A percentile compares a stretch with the other conserved stretches of the same genome.
Conservation (phyloP, 1,284 basidiomycete genomes). For the Gastroboletus turbinatus region DNA sequence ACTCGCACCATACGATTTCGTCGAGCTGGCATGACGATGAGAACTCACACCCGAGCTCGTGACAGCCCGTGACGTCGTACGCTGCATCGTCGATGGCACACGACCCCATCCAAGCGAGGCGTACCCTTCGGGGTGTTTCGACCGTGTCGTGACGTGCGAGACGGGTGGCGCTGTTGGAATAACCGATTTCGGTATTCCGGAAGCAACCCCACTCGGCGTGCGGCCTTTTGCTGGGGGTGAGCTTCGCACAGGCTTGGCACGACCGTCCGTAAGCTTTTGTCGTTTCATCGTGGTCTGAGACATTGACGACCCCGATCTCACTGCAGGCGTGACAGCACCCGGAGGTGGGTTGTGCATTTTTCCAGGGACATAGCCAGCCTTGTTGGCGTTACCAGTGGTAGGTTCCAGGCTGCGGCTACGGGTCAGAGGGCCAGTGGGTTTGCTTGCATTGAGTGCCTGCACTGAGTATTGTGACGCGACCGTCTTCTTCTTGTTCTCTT, state of each 20-base stretch:
- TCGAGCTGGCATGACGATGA: constrained; percentile 9
- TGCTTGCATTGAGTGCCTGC: constrained; percentile 43
- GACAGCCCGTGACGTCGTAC: constrained; percentile 26
- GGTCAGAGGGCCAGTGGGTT: constrained; percentile 43
- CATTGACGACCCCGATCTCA: constrained; percentile 49
- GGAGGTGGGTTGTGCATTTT: constrained; percentile 23
- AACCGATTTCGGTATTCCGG: constrained; percentile 15
- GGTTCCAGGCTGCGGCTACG: constrained; percentile 33
- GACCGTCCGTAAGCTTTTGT: constrained; percentile 48
- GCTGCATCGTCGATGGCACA: constrained; percentile 27
- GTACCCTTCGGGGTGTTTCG: constrained; percentile 29
- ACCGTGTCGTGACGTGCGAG: constrained; percentile 23
- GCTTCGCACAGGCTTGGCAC: constrained; percentile 21
- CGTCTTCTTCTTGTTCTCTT: constrained; percentile 69
- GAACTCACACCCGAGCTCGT: constrained; percentile 16
- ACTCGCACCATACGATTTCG: constrained; percentile 17
- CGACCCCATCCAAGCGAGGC: constrained; percentile 32
- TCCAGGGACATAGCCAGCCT: constrained; percentile 29
- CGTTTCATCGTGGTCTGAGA: constrained; percentile 55
- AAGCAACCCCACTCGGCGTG: constrained; percentile 23
- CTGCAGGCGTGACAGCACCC: constrained; percentile 57
- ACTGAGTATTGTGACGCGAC: constrained; percentile 30
- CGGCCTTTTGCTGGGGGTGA: constrained; percentile 31
- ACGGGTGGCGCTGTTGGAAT: neutral
- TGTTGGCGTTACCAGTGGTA: constrained; percentile 13